A percentile compares a stretch with the other conserved stretches of the same genome.
These are phyloP conservation scores for Phyllosticta citribraziliensis DNA, from an alignment of 2,329 filamentous ascomycete species.

Conservation along the genomic window DNA sequence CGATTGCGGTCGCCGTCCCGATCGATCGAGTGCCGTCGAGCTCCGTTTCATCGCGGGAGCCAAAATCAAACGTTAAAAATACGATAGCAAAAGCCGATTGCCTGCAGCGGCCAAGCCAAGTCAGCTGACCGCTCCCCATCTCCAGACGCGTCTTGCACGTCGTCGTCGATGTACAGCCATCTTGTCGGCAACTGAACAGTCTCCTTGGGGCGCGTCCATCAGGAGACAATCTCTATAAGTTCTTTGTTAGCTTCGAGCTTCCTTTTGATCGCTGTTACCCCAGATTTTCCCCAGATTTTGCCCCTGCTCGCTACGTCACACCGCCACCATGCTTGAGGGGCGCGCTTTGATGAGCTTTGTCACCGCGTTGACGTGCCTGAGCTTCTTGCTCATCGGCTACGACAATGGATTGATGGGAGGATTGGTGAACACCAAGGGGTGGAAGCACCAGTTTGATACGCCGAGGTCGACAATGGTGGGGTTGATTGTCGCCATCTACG, in stretches of 20 bases:
- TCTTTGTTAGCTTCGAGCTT: not conserved
- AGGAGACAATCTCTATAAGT: not conserved
- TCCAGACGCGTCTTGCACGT: not conserved
- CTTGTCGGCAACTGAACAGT: not conserved
- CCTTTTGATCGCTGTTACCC: not conserved
- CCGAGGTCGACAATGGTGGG: slow-evolving; percentile 25
- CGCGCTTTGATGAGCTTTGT: slow-evolving; percentile 34
- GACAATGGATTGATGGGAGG: slow-evolving; percentile 38
- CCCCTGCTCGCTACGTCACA: not conserved
- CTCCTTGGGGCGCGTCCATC: not conserved
- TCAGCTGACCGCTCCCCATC: not conserved
- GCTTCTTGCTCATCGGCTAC: slow-evolving; percentile 41
- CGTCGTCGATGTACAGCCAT: not conserved
- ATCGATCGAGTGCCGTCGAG: not conserved
- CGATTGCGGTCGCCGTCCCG: not conserved
- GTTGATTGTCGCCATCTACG: slow-evolving; percentile 39
- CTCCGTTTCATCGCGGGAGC: not conserved
- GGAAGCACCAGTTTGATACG: not conserved
- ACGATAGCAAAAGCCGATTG: not conserved
- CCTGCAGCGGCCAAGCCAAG: not conserved
- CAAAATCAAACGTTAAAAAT: not conserved
- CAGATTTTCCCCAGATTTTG: not conserved
- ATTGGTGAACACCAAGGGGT: not conserved
- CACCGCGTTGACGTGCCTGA: slow-evolving; percentile 36
- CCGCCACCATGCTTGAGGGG: slow-evolving; percentile 20